Conservation (phyloP, 371 early-diverging fungal species). For the Lichtheimia ornata region DNA sequence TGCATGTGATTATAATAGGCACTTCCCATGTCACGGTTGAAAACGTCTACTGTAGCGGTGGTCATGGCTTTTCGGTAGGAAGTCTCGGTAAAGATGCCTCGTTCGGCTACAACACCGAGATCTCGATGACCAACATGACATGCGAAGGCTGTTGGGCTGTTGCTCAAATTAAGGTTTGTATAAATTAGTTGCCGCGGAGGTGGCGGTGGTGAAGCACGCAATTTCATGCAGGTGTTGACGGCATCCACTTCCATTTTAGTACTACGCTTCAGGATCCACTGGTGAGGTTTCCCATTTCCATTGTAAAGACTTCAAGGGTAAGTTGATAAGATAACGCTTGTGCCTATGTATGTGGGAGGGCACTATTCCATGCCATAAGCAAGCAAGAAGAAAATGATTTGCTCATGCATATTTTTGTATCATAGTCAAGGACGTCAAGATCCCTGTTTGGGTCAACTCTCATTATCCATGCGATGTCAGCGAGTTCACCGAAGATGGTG, state of each 20-base stretch:
- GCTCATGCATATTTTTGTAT: no score
- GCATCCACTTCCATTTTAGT: background rate
- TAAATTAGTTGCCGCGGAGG: background rate
- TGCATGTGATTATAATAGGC: background rate
- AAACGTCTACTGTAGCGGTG: constrained; percentile 14
- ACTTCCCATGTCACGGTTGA: constrained; percentile 5
- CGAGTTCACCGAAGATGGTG: constrained; percentile 13
- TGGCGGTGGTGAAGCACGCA: background rate
- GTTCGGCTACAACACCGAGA: constrained; percentile 9
- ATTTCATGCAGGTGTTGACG: constrained; percentile 6
- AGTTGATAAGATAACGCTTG: background rate
- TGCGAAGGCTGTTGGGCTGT: constrained; percentile 16
- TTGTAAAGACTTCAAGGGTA: constrained; percentile 10
- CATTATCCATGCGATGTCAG: constrained; percentile 14
- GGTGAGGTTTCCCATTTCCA: constrained; percentile 7
- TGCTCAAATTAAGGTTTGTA: constrained; percentile 15
- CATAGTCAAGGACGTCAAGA: constrained; percentile 7
- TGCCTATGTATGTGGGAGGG: no score
- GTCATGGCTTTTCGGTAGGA: constrained; percentile 15
- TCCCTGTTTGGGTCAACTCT: constrained; percentile 15
- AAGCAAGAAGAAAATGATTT: no score
- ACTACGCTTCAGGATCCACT: constrained; percentile 13
- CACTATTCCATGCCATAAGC: no score
- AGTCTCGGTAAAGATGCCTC: constrained; percentile 14
- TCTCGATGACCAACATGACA: constrained; percentile 14